Evolutionary conservation across 2,329 filamentous ascomycete genomes (phyloP), one percentile per base, ranked within the genome.

Genomic region (Ophiostoma fasciatum): DNA sequence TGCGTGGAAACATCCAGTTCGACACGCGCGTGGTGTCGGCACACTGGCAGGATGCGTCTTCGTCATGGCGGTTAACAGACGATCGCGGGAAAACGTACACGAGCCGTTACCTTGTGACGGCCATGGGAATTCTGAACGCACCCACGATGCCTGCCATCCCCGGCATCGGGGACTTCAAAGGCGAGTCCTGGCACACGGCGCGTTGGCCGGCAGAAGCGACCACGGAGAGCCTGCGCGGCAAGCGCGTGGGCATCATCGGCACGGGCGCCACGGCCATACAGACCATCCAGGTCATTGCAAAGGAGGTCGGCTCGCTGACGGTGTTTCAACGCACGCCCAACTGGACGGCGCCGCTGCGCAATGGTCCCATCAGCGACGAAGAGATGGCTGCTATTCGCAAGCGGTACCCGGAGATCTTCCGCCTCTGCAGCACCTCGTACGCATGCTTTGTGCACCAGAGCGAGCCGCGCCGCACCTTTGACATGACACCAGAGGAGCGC

Each of bases 261-360:
- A 38, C 41, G n/a, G 46, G 45, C 26, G 41, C 46, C 12, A 44
- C 41, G 6, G 46, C 38, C 14, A 39, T 48, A 28, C 46, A 48
- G 35, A 38, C 43, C 10, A 39, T 44, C 20, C 42, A 45, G 31
- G 35, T 38, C 3, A 36, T 46, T 43, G 51, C 59, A 22, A 7
- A 21, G 23, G 19, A 47, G 41, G 51, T 58, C 9, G 42, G 38
- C 2, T 35, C 50, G 13, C 38, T 59, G 19, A 55, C 51, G 3
- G 63, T 74, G 4, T 72, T 74, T 45, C 63, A 75, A 42, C 59
- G 73, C 14, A 75, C 67, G 3, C 68, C 72, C 0, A 74, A 72
- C 39, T 59, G 68, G 12, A 66, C 64, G 11, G 47, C 76, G 0
- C 74, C 74, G 0, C 74, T 78, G 66, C 53, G 61, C 3, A 66